Conservation (phyloP, 2,329 filamentous ascomycete genomes). For the Leptosphaerulina australis region DNA sequence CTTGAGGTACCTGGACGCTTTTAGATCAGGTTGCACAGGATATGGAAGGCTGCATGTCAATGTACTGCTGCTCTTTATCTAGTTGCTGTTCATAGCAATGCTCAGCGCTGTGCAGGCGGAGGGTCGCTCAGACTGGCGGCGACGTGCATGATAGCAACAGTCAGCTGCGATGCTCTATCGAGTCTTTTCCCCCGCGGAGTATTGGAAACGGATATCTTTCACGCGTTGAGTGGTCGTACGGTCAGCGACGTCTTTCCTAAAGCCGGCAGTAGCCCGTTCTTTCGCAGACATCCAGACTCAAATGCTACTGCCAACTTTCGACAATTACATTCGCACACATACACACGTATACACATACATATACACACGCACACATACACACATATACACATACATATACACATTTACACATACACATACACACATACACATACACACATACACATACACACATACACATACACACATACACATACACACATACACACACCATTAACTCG, state of each 20-base stretch:
- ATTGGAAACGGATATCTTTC: not conserved
- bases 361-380: too few species aligned
- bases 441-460: too few species aligned
- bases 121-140: conserved; percentile 33
- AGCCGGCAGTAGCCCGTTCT: not conserved
- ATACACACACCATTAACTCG: conserved; percentile 3
- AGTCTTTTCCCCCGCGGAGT: not conserved
- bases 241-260: not conserved
- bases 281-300: not conserved
- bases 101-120: conserved; percentile 26
- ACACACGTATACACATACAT: too few species aligned
- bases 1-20: conserved; percentile 17
- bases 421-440: too few species aligned
- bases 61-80: conserved; percentile 25
- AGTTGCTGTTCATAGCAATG: conserved; percentile 24
- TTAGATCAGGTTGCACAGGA: conserved; percentile 26
- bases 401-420: too few species aligned
- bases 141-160: conserved; percentile 37
- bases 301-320: not conserved
- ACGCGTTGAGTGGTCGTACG: not conserved
- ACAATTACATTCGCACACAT: conserved; percentile 7
- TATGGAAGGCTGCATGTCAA: conserved; percentile 28
- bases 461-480: conserved; percentile 12
- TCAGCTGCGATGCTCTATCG: conserved; percentile 30
- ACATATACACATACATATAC: too few species aligned